Base-by-base conservation (phyloP, 2,329 filamentous ascomycete species). In the Triangularia setosa region DNA sequence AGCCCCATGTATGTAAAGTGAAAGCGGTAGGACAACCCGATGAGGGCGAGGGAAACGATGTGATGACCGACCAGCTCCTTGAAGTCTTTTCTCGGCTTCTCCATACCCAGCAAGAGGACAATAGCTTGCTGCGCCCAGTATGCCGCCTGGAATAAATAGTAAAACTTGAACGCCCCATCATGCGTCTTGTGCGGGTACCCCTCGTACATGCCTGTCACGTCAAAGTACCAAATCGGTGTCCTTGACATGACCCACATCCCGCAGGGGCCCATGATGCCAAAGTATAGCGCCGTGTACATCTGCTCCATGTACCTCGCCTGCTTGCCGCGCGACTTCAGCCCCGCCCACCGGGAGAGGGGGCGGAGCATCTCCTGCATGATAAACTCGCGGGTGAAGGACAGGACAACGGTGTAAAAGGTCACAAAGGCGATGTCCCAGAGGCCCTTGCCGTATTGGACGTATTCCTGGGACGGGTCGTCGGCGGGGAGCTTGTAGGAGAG, bases 51-150 rank as follows among this genome's bases (percentile, higher is more conserved):
- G 21, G 92, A 96, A 75, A 97, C 91, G 70, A 97, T 89, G 76
- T 98, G 93, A 76, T 98, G 93, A 62, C 89, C 87, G 59, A 97
- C 91, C 61, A 97, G 84, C 81, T 97, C 93, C 79, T 92, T 93
- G 79, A 94, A 97, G 78, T 98, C 93, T 81, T 97, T 97, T 66
- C 93, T 83, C 27, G 91, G 93, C 82, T 96, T 96, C 82, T 98
- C 93, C 77, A 97, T 84, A 76, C 91, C 91, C 60, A 97, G 81
- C 65, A 96, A 73, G 66, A 97, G 81, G 18, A 97, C 93, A 70
- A 98, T 90, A 59, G 90, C 91, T 80, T 97, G 93, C 81, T 97
- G 93, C 2, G 91, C 87, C 94, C 94, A 98, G 83, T 97, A 98
- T 69, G 90, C 91, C 53, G 92, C 94, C 79, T 98, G 89, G 72